Base-by-base conservation (phyloP, 768 basidiomycete genomes). In the Dentipellis fragilis region DNA sequence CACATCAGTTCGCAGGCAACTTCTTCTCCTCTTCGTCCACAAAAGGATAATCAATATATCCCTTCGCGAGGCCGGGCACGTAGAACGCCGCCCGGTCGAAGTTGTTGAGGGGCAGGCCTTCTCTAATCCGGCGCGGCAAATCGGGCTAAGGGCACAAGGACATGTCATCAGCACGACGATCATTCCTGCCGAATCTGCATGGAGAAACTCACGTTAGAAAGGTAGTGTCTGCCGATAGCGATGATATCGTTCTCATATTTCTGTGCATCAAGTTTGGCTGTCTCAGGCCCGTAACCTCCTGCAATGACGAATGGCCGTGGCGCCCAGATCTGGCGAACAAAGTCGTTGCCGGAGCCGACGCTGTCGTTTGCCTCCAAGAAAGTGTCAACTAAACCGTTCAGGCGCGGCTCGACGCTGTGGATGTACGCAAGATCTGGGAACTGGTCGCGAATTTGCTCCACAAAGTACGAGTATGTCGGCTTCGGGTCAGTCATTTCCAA, bases 351-450 rank as follows among this genome's bases (percentile, higher is more conserved):
- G n/a, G n/a, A 17, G 8, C 42, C 42, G 42, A 45, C 42, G 19
- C 19, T 19, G 19, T n/a, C n/a, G 16, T 11, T 45, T 17, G 42
- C 42, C 19, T 45, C 42, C 19, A 17, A 16, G 42, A 45, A 45
- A 14, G 16, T 45, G 14, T 45, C 42, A 2, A 9, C 19, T 4
- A 45, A 16, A 22, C 48, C 29, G 19, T 35, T 16, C 22, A 55
- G 57, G 4, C 46, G 46, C 11, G 67, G 63, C 49, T 70, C 64
- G 37, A 69, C 63, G 29, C 66, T 38, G 63, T 74, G 72, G 10
- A 75, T 55, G 64, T 73, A 76, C 17, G 71, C 69, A 3, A 74
- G 60, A 17, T 65, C 51, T 16, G 69, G 68, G 54, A 62, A 62
- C 6, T 48, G 42, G 10, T 63, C 40, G 14, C 54, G 57, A 45